Conservation (phyloP, 805 yeast species). For the Ogataea nonfermentans region DNA sequence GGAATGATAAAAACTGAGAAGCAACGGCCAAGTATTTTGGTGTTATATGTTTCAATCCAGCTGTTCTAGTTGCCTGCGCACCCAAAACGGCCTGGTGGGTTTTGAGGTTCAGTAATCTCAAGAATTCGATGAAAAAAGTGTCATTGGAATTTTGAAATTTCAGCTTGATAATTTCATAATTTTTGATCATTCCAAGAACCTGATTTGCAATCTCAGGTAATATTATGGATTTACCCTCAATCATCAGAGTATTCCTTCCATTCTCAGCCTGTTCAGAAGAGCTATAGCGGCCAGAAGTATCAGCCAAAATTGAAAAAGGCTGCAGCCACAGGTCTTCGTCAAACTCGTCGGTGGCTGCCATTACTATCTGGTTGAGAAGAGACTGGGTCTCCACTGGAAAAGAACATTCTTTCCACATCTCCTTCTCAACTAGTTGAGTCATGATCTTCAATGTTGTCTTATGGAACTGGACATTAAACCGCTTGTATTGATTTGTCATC, state of each 20-base stretch:
- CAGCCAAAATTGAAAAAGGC: constrained; percentile 27
- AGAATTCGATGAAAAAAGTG: constrained; percentile 42
- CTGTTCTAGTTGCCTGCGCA: constrained; percentile 74
- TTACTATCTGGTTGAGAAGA: constrained; percentile 48
- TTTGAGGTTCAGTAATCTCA: constrained; percentile 52
- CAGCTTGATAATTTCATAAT: constrained; percentile 53
- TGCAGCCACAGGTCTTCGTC: constrained; percentile 52
- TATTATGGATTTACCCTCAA: constrained; percentile 56
- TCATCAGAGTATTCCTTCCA: constrained; percentile 36
- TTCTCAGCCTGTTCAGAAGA: constrained; percentile 3
- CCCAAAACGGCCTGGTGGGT: constrained; percentile 61
- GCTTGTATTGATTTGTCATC: constrained; percentile 62
- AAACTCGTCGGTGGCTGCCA: constrained; percentile 37
- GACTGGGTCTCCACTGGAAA: constrained; percentile 48
- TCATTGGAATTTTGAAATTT: constrained; percentile 55
- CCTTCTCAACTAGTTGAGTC: constrained; percentile 55
- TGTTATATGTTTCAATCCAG: constrained; percentile 71
- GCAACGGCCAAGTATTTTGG: constrained; percentile 69
- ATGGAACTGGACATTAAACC: constrained; percentile 57
- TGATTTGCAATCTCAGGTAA: constrained; percentile 50
- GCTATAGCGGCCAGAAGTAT: neutral
- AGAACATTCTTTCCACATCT: constrained; percentile 77
- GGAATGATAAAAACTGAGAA: constrained; percentile 57
- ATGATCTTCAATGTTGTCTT: constrained; percentile 46
- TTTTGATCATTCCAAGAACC: constrained; percentile 43